Evolutionary conservation across 768 basidiomycete species (phyloP).

Genomic region (Obba rivulosa): DNA sequence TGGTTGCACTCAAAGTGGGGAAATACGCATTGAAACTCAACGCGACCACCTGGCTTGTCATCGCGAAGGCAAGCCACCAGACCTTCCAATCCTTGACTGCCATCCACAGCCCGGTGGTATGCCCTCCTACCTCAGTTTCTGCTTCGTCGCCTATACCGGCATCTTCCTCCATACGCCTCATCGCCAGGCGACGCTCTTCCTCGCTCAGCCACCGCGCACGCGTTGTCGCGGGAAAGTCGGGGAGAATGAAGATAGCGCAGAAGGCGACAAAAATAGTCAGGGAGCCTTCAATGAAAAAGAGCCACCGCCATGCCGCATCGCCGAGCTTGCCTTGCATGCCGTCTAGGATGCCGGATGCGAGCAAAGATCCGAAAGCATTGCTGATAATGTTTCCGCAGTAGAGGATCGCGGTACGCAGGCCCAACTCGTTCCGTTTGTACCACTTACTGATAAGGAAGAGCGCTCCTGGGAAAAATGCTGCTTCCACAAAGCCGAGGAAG

Average conservation of each 20-base stretch:
- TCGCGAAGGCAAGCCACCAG: slow-evolving; percentile 69
- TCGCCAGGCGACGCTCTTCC: slow-evolving; percentile 51
- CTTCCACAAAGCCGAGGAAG: slow-evolving; percentile 57
- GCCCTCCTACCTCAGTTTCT: slow-evolving; percentile 33
- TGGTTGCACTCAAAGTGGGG: slow-evolving; percentile 68
- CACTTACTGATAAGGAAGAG: slow-evolving; percentile 61
- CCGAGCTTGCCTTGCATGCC: slow-evolving; percentile 68
- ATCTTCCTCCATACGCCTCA: slow-evolving; percentile 60
- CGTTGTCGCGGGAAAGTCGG: slow-evolving; percentile 65
- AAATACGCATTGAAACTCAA: slow-evolving; percentile 79
- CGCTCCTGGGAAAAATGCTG: slow-evolving; percentile 67
- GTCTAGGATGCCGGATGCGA: slow-evolving; percentile 71
- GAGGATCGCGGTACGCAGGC: slow-evolving; percentile 60
- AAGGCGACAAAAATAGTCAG: slow-evolving; percentile 51
- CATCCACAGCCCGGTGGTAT: slow-evolving; percentile 42
- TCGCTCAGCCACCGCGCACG: slow-evolving; percentile 50
- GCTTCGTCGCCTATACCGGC: slow-evolving; percentile 46
- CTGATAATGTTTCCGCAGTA: slow-evolving; percentile 70
- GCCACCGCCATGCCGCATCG: slow-evolving; percentile 74
- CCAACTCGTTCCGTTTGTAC: slow-evolving; percentile 72
- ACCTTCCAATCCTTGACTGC: slow-evolving; percentile 78
- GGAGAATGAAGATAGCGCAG: slow-evolving; percentile 57
- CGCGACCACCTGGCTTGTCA: slow-evolving; percentile 56
- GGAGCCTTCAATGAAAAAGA: slow-evolving; percentile 65
- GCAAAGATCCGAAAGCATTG: slow-evolving; percentile 77